Evolutionary conservation across 345 rosid genomes (phyloP), one percentile per base, ranked within the genome.

Genomic region (Lepidium sativum): DNA sequence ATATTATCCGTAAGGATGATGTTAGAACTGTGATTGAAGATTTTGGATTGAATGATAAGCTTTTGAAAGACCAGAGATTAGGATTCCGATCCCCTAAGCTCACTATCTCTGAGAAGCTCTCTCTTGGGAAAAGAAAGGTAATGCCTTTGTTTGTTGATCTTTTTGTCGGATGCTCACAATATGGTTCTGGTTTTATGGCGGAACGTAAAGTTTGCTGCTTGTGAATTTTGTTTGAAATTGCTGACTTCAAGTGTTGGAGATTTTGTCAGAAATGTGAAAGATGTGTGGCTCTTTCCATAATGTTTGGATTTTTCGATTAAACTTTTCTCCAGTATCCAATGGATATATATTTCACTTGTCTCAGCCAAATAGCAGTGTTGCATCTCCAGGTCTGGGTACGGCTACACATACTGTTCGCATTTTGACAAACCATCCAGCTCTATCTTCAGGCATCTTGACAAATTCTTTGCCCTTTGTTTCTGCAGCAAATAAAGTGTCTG

Each of bases 71-170:
- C 47, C 90, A 82, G 66, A 76, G 81, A 29, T 72, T 83, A 68
- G 96, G 88, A 43, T 77, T 78, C 43, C 75, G 70, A 54, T 79
- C 79, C 1, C 57, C 83, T 2, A 79, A 79, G 63, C 29, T 89
- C 59, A 79, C 85, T 2, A 86, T 91, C 78, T 81, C 85, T 20
- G 88, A 92, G 71, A 92, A 84, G 82, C 25, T 89, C 40, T 65
- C 78, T 7, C 77, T 85, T 63, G 38, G 84, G 9, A 84, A 78
- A 77, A 73, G 73, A 68, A 92, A 92, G 98, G 97, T 92, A 70
- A 9, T 47, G 25, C 25, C 59, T 72, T 53, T 65, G 23, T 13
- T 37, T 17, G 23, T 44, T 6, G 3, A 20, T 34, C 13, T 70
- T 73, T 37, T 9, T 54, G 21, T 27, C 65, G 6, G 12, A 31